Evolutionary conservation across 1,284 basidiomycete species (phyloP), one percentile per base, ranked within the genome.

Genomic region (Pascua sp.): DNA sequence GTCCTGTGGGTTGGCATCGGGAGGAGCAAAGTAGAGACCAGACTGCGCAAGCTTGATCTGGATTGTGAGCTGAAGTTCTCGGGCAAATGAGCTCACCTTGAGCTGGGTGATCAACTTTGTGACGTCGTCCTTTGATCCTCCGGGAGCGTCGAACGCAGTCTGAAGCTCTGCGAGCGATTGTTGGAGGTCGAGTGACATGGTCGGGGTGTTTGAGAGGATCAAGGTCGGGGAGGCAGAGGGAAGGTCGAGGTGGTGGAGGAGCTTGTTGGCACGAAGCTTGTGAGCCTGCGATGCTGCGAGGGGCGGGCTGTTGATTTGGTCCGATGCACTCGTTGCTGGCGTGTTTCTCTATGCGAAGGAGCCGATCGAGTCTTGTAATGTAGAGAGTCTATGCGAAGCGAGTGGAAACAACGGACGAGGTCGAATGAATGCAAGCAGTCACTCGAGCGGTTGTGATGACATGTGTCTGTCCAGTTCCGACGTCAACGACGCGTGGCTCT

Each of bases 1-100:
- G 47, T 78, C 73, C 38, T 72, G 63, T 2, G 69, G 61, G 45
- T 73, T 64, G 42, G 68, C 67, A 8, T 66, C 55, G 12, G 72
- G 68, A 37, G 75, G 72, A 12, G 77, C 77, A 58, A 77, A 78
- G 59, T 77, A 73, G 42, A 79, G 63, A 15, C 76, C 76, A 13
- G 71, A 67, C 59, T 72, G 67, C 37, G 74, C 76, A 11, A 79
- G 67, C 56, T 75, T 66, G 51, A 78, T 65, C 77, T 79, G 57
- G 15, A 13, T 18, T 37, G 47, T 56, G 11, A 45, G 50, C 41
- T 11, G 7, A 17, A 0, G 16, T 15, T 1, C 1, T 8, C 1
- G 8, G n/a, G 5, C 11, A 1, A 11, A 15, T 7, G 8, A 42
- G 56, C 72, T 52, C 51, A 77, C 76, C 67, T 77, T 77, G 53